These are phyloP conservation scores for Panicum hallii DNA, from an alignment of 202 grass and related monocot species.

Conservation along the genomic window DNA sequence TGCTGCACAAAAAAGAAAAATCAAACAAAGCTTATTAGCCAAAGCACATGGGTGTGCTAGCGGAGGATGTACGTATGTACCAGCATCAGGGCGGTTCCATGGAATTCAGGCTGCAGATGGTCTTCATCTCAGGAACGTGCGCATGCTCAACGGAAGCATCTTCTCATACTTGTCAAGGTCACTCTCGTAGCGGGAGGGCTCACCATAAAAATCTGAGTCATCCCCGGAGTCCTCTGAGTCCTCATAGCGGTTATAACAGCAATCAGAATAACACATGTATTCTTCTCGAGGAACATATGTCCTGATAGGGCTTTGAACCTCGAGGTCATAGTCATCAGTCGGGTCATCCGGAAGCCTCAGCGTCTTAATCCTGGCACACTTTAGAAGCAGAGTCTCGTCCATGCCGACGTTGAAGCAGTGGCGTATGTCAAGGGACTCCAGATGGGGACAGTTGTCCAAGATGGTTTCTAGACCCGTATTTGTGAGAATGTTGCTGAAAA, in stretches of 20 bases:
- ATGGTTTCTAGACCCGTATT: neutral
- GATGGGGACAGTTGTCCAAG: neutral
- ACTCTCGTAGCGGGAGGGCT: neutral
- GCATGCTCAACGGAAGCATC: neutral
- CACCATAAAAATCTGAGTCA: neutral
- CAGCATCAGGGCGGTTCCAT: too few relatives aligned
- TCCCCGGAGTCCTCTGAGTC: too few relatives aligned
- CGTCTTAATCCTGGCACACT: neutral
- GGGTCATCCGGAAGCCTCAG: neutral
- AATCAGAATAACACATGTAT: neutral
- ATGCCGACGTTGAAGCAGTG: constrained; percentile 2
- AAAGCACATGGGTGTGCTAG: too few relatives aligned
- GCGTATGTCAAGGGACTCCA: constrained; percentile 15
- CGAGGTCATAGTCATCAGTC: neutral
- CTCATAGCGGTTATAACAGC: too few relatives aligned
- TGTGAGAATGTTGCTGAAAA: neutral
- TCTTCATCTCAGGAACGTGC: constrained; percentile 3
- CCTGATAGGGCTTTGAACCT: neutral
- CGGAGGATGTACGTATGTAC: too few relatives aligned
- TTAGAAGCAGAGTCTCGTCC: neutral
- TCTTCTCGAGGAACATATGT: too few relatives aligned
- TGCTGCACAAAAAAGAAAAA: too few relatives aligned
- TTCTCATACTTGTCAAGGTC: constrained; percentile 23
- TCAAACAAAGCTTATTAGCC: too few relatives aligned
- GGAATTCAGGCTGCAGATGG: too few relatives aligned